Evolutionary conservation across 2,329 filamentous ascomycete species (phyloP).

Genomic region (Colletotrichum phormii): DNA sequence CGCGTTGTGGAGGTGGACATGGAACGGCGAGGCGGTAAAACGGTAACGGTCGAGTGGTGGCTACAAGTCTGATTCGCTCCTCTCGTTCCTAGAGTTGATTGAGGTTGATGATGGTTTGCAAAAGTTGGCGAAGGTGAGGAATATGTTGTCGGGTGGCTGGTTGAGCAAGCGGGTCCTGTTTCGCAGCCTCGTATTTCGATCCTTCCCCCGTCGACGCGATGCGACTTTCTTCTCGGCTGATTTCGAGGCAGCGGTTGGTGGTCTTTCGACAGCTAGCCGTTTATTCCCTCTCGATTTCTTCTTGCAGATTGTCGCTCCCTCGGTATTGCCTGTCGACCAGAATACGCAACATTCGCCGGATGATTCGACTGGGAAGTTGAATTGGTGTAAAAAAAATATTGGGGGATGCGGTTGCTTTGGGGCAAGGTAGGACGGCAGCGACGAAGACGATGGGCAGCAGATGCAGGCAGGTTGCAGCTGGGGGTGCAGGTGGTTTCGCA

Average conservation of each 20-base stretch:
- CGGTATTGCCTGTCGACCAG: not conserved
- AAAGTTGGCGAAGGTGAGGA: not conserved
- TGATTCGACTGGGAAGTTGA: not conserved
- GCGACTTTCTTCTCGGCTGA: slow-evolving; percentile 9
- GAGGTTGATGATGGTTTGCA: not conserved
- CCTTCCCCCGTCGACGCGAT: not conserved
- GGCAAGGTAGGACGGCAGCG: not conserved
- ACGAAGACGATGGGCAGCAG: not conserved
- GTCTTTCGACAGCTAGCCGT: not conserved
- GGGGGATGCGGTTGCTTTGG: not conserved
- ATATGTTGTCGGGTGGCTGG: slow-evolving; percentile 19
- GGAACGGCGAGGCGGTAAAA: not conserved
- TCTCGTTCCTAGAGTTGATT: not conserved
- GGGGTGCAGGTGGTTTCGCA: slow-evolving; percentile 9
- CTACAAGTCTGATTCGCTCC: not conserved
- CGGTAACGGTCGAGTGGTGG: not conserved
- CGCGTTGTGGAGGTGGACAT: slow-evolving; percentile 1
- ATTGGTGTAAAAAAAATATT: not conserved
- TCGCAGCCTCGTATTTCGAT: slow-evolving; percentile 15
- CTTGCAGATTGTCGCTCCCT: not conserved
- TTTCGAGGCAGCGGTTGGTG: not conserved
- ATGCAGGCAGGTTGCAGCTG: slow-evolving; percentile 11
- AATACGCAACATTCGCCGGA: not conserved
- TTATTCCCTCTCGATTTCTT: not conserved
- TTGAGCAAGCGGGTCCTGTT: slow-evolving; percentile 13